Conservation (phyloP, 2,329 filamentous ascomycete genomes). For the Fusarium cicatricum region DNA sequence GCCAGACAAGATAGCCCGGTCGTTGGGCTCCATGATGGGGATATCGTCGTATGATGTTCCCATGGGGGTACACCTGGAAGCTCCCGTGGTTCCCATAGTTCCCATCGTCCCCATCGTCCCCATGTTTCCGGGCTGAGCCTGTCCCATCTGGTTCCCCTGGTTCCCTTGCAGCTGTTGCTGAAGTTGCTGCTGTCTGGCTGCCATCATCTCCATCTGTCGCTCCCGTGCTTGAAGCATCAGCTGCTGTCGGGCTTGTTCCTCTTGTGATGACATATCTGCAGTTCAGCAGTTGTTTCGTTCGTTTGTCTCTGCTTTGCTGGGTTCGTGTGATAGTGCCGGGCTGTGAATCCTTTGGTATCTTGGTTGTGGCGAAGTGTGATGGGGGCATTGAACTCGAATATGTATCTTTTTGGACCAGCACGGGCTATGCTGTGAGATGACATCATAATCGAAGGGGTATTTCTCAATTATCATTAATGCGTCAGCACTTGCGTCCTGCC, state of each 20-base stretch:
- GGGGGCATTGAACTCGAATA: no score
- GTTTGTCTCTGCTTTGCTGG: background rate
- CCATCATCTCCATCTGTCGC: conserved; percentile 6
- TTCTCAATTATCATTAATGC: no score
- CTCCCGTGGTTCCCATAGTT: background rate
- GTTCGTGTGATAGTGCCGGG: no score
- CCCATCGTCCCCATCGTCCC: background rate
- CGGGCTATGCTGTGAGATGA: no score
- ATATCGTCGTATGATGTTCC: conserved; percentile 18
- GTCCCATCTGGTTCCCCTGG: background rate
- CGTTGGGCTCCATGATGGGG: conserved; percentile 10
- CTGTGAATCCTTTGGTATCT: no score
- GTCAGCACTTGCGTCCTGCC: no score
- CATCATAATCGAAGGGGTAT: no score
- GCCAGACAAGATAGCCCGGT: conserved; percentile 1
- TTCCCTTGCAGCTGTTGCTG: background rate
- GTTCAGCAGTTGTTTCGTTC: no score
- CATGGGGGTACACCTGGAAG: background rate
- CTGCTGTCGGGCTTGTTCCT: conserved; percentile 4
- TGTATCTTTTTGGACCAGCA: no score
- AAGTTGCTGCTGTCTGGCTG: background rate
- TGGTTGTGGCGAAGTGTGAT: no score
- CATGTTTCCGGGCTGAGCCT: background rate
- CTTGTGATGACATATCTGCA: background rate
- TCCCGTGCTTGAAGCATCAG: conserved; percentile 3